Percentiles rank a stretch among this genome's conserved stretches.
phyloP scores from a whole-genome alignment of 2,329 filamentous ascomycete genomes.

The Monilinia aucupariae region DNA sequence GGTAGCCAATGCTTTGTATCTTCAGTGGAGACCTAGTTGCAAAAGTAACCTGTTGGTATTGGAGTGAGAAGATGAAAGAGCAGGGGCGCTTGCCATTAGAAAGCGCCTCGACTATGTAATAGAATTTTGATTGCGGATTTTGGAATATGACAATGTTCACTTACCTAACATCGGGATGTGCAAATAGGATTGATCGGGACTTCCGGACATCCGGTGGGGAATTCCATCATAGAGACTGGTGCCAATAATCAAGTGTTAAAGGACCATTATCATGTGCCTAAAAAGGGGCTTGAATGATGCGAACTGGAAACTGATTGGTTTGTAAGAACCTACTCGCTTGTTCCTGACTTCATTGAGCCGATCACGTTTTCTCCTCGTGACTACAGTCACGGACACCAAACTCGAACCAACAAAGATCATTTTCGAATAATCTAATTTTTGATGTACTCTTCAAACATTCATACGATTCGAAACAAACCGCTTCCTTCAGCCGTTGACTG shows the following conservation, averaged over 20 bases:
- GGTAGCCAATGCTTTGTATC: background rate
- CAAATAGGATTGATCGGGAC: background rate
- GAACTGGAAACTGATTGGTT: background rate
- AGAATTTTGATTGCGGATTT: background rate
- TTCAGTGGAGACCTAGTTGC: background rate
- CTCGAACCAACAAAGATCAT: too few species aligned
- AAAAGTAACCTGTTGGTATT: background rate
- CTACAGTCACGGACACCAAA: background rate
- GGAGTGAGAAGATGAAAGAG: background rate
- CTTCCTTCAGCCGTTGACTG: background rate
- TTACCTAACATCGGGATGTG: background rate
- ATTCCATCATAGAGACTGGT: conserved; percentile 3
- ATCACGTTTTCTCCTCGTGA: background rate
- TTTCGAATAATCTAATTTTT: too few species aligned
- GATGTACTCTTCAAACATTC: background rate
- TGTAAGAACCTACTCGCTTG: too few species aligned
- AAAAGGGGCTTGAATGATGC: background rate
- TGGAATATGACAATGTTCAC: background rate
- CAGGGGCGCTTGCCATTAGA: background rate
- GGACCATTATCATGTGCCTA: background rate
- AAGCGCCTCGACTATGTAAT: conserved; percentile 14
- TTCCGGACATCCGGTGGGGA: conserved; percentile 15
- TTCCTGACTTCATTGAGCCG: background rate
- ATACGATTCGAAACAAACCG: background rate
- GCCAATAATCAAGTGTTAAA: background rate